Evolutionary conservation across 2,329 filamentous ascomycete genomes (phyloP).

Genomic region (Neospermospora avenae): DNA sequence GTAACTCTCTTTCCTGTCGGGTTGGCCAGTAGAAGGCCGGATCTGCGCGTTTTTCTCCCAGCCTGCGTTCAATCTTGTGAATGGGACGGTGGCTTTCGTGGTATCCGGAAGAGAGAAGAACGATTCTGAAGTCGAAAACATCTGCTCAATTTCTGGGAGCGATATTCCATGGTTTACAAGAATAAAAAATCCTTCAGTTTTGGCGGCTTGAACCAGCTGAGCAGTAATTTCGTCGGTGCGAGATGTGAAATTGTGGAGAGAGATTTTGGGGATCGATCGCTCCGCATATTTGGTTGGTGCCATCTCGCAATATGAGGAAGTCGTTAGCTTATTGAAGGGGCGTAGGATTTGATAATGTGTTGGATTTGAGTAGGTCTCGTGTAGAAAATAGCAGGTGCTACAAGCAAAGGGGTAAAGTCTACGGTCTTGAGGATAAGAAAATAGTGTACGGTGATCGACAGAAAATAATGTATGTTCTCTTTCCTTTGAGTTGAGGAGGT

Average conservation of each 20-base stretch:
- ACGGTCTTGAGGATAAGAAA: not conserved
- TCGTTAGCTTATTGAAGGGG: too few species aligned
- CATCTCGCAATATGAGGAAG: constrained; percentile 11
- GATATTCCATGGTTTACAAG: constrained; percentile 47
- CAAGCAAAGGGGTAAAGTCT: not conserved
- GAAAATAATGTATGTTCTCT: too few species aligned
- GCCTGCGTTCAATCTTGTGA: constrained; percentile 44
- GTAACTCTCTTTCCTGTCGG: constrained; percentile 56
- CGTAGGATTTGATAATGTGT: too few species aligned
- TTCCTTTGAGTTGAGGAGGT: too few species aligned
- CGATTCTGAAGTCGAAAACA: constrained; percentile 37
- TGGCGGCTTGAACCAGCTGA: constrained; percentile 50
- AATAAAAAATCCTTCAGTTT: constrained; percentile 58
- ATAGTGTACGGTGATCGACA: not conserved
- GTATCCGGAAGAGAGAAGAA: constrained; percentile 52
- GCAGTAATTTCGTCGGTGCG: constrained; percentile 52
- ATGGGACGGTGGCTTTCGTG: constrained; percentile 49
- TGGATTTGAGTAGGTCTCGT: too few species aligned
- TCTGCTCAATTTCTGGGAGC: constrained; percentile 43
- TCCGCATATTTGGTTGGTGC: constrained; percentile 26
- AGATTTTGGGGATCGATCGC: constrained; percentile 42
- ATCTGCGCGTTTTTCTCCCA: constrained; percentile 57
- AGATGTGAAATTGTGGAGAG: constrained; percentile 49
- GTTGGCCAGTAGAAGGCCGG: constrained; percentile 51
- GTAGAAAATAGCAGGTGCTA: not conserved